Base-by-base conservation (phyloP, 257 asterid genomes). In the Marsdenia floribunda region DNA sequence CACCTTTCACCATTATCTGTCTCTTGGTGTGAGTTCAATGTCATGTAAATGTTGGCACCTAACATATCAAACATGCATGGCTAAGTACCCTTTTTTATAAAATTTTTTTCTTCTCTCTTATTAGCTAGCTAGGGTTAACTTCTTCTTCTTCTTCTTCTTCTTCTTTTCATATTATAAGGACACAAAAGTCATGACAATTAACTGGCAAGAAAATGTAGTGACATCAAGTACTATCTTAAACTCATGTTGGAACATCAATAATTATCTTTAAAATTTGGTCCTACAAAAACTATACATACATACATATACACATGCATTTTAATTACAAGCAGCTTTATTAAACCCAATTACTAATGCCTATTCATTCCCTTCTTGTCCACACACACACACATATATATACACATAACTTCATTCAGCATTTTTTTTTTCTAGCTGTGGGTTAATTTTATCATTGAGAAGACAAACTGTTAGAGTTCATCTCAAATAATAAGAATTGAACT, bases 11-110 rank as follows among this genome's bases (percentile, higher is more conserved):
- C 66, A 49, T 64, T 24, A 65, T 66, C 47, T 57, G 46, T 65
- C 63, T 37, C 70, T 75, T 64, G 78, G 78, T 75, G 18, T 54
- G 46, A 52, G 54, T 50, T 65, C 66, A 65, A 57, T 40, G 63
- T 74, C 72, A 58, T 72, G 46, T 64, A 57, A 47, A 38, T 50
- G 57, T 22, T 22, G 69, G 75, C 12, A 57, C 29, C 57, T 22
- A 72, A 4, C 50, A 2, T 37, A 21, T 55, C 66, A 37, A n/a
- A 42, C 46, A 42, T 42, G 46, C 37, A 71, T 71, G 37, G 53
- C 53, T 26, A 15, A 64, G 13, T 60, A 60, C 3, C 19, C 6
- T 53, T 4, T 53, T 18, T 53, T 53, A 3, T 54, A 0, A 3
- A 3, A 0, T 21, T 19, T 54, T 5, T 19, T 15, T 44, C 10